Percentiles rank a stretch among this genome's conserved stretches.
These are phyloP conservation scores for Arthrobotrys musiformis DNA, from an alignment of 2,329 filamentous ascomycete genomes.

Conservation along the genomic window DNA sequence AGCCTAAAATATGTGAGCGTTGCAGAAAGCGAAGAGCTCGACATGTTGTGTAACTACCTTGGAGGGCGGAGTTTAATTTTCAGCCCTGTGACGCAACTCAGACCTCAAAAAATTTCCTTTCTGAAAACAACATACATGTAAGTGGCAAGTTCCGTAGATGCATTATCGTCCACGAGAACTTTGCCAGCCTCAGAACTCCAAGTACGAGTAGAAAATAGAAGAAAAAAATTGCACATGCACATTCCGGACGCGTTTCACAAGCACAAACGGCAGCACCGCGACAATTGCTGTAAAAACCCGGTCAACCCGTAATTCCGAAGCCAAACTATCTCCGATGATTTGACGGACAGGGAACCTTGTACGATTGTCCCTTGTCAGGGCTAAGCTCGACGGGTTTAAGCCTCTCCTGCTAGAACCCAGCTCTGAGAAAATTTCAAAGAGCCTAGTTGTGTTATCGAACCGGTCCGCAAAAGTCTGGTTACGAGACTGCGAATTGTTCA, in stretches of 20 bases:
- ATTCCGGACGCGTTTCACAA: no score
- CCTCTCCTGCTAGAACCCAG: background rate
- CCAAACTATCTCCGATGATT: background rate
- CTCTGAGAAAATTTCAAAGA: background rate
- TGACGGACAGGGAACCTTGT: background rate
- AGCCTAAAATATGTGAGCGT: background rate
- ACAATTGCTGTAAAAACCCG: background rate
- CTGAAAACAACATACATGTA: background rate
- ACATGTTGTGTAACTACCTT: constrained; percentile 11
- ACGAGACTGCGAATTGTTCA: no score
- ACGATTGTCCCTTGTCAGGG: background rate
- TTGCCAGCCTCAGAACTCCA: background rate
- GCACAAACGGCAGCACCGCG: background rate
- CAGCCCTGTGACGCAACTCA: background rate
- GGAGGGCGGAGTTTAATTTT: background rate
- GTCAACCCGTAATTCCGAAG: background rate
- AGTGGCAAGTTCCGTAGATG: no score
- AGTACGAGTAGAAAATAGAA: no score
- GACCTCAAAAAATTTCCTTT: background rate
- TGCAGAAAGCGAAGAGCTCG: background rate
- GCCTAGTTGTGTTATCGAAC: background rate
- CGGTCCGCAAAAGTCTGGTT: no score
- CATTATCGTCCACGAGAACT: no score
- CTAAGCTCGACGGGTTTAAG: background rate
- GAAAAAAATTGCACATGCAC: no score